Base-by-base conservation (phyloP, 2,329 filamentous ascomycete species). In the Aureobasidium sp. region DNA sequence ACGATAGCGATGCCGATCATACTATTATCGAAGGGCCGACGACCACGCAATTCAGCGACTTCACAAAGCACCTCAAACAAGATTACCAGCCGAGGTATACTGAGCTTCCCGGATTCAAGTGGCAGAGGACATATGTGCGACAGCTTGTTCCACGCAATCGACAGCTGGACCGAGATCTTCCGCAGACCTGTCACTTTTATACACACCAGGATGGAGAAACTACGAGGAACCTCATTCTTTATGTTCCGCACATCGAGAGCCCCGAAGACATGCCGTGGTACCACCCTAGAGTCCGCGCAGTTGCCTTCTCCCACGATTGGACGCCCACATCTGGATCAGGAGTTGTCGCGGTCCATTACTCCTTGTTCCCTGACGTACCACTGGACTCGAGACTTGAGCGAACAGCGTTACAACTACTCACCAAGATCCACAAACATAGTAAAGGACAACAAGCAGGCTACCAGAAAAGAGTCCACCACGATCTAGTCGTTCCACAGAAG, bases 101-200 rank as follows among this genome's bases (percentile, higher is more conserved):
- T 1, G 35, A 54, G 33, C 60, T 68, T 50, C 64, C 65, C 9
- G 68, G 65, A 0, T 80, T 74, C 62, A 64, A 67, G 27, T 75
- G 84, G 33, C 77, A 80, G 25, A 84, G 86, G 65, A 84, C 84
- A 1, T 78, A 96, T 21, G 82, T 96, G 8, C 82, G 92, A 62
- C 86, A 81, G 63, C 77, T 96, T 67, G 85, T 96, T 49, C 93
- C 93, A 3, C 81, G 93, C 54, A 96, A 96, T 71, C 83, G 85
- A 2, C 80, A 85, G 59, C 77, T 93, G 27, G 93, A 97, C 72
- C 76, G 78, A 21, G 79, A 87, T 1, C 73, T 96, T 64, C 81
- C 90, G 61, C 93, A 97, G 73, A 95, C 90, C 1, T 95, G 90
- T 71, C 81, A 89, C 60, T 81, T 92, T 64, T 90, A 71, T 67